phyloP scores from a whole-genome alignment of 805 yeast genomes.

The Suhomyces prunicola region DNA sequence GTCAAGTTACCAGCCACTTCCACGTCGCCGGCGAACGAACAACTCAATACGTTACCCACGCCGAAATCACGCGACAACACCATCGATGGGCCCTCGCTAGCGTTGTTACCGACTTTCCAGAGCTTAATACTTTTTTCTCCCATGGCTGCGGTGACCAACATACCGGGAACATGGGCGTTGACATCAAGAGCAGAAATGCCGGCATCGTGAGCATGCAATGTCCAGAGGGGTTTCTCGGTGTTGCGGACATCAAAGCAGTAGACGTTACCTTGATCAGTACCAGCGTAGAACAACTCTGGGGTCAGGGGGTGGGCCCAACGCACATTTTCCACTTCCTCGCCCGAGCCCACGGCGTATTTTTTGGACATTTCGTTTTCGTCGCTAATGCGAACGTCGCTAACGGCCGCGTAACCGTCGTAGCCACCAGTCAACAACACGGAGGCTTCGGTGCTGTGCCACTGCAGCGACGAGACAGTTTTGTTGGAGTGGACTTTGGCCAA shows the following conservation, averaged over 20 bases:
- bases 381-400: slow-evolving; percentile 80
- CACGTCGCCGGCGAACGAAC: slow-evolving; percentile 80
- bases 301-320: slow-evolving; percentile 59
- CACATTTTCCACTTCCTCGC: slow-evolving; percentile 83
- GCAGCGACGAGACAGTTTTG: slow-evolving; percentile 78
- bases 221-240: slow-evolving; percentile 77
- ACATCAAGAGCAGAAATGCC: slow-evolving; percentile 82
- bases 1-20: slow-evolving; percentile 82
- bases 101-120: slow-evolving; percentile 67
- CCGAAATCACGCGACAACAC: slow-evolving; percentile 88
- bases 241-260: slow-evolving; percentile 84
- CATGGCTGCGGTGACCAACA: slow-evolving; percentile 85
- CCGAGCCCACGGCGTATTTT: slow-evolving; percentile 56
- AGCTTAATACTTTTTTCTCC: slow-evolving; percentile 82
- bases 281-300: slow-evolving; percentile 65
- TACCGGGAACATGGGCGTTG: slow-evolving; percentile 63
- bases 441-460: slow-evolving; percentile 74
- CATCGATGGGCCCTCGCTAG: slow-evolving; percentile 67
- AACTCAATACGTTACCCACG: slow-evolving; percentile 84
- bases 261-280: slow-evolving; percentile 88
- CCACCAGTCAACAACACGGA: slow-evolving; percentile 85
- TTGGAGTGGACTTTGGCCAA: slow-evolving; percentile 67
- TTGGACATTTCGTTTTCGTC: slow-evolving; percentile 59
- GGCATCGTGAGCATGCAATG: slow-evolving; percentile 94
- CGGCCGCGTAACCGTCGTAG: slow-evolving; percentile 77